These are phyloP conservation scores for Bryopsis sp. DNA, from an alignment of 139 green algal species.

Conservation along the genomic window DNA sequence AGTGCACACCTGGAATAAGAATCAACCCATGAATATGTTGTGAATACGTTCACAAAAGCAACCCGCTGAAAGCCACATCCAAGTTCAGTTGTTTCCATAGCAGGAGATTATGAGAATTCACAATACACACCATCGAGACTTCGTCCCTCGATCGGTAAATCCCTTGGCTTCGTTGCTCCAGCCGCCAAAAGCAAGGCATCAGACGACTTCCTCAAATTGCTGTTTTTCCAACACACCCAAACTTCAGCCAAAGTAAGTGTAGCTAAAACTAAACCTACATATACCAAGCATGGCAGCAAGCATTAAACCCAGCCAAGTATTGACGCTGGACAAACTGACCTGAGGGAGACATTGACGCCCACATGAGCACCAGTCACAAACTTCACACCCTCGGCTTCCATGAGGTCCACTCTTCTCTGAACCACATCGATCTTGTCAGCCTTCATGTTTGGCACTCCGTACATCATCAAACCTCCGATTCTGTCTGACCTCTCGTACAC, in stretches of 20 bases:
- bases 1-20: conserved; percentile 75
- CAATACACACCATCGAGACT: conserved; percentile 38
- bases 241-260: too few relatives aligned
- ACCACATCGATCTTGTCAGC: conserved; percentile 87
- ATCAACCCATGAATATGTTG: too few relatives aligned
- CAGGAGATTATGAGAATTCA: neutral
- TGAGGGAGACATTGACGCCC: conserved; percentile 46
- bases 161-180: conserved; percentile 82
- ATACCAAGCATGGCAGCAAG: too few relatives aligned
- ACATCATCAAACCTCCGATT: conserved; percentile 96
- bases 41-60: too few relatives aligned
- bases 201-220: neutral
- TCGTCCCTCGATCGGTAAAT: conserved; percentile 75
- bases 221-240: too few relatives aligned
- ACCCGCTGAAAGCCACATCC: too few relatives aligned
- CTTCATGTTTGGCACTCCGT: conserved; percentile 98
- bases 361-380: conserved; percentile 75
- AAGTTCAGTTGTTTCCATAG: too few relatives aligned
- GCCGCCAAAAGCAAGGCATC: conserved; percentile 85
- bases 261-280: too few relatives aligned
- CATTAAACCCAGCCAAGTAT: too few relatives aligned
- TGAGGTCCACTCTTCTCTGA: conserved; percentile 88
- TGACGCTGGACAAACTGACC: too few relatives aligned
- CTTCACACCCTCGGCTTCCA: conserved; percentile 77
- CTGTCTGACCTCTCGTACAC: conserved; percentile 92